Evolutionary conservation across 2,329 filamentous ascomycete species (phyloP).

Genomic region (Penicillium psychrosexuale): DNA sequence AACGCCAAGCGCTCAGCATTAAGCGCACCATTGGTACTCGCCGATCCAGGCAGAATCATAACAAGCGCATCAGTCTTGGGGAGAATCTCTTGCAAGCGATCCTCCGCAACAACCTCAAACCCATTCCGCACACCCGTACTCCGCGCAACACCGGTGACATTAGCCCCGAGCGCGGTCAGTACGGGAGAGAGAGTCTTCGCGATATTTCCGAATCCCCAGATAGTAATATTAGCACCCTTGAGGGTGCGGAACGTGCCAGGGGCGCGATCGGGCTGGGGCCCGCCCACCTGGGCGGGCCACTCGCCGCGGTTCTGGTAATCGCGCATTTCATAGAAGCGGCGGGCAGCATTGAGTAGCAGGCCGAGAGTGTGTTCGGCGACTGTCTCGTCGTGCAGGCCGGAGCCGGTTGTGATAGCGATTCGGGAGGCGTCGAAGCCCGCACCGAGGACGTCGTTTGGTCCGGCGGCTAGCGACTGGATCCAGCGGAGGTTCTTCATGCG

Average conservation of each 20-base stretch:
- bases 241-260: slow-evolving; percentile 58
- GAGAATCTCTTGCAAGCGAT: slow-evolving; percentile 53
- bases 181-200: slow-evolving; percentile 59
- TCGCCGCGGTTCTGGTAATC: slow-evolving; percentile 56
- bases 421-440: slow-evolving; percentile 57
- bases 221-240: slow-evolving; percentile 55
- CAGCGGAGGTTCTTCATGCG: slow-evolving; percentile 58
- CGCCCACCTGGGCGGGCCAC: slow-evolving; percentile 62
- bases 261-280: slow-evolving; percentile 47
- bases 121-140: slow-evolving; percentile 56
- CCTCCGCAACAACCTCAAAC: slow-evolving; percentile 56
- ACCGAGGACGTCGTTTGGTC: slow-evolving; percentile 62
- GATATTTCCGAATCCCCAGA: slow-evolving; percentile 68
- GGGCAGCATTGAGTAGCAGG: slow-evolving; percentile 43
- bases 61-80: slow-evolving; percentile 62
- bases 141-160: slow-evolving; percentile 59
- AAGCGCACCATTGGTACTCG: slow-evolving; percentile 55
- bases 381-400: slow-evolving; percentile 62
- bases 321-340: slow-evolving; percentile 56
- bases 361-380: slow-evolving; percentile 64
- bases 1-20: slow-evolving; percentile 53
- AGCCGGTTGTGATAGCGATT: slow-evolving; percentile 58
- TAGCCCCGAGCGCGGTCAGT: slow-evolving; percentile 55
- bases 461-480: slow-evolving; percentile 66
- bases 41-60: slow-evolving; percentile 62